Percentiles rank a stretch among this genome's conserved stretches.
Conservation (phyloP, 2,329 filamentous ascomycete species). For the Aspergillus transmontanensis region DNA sequence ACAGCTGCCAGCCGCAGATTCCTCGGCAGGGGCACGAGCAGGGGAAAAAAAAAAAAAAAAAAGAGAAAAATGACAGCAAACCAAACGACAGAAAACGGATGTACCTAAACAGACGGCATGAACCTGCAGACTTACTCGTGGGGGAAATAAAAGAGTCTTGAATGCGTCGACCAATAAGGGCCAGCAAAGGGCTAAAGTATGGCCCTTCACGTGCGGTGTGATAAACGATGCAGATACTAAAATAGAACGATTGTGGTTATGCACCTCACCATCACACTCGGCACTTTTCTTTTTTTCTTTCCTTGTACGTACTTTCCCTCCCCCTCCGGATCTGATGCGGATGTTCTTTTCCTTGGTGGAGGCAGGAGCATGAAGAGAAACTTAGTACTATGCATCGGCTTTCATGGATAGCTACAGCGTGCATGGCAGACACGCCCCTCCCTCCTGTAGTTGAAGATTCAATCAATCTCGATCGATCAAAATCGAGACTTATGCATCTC, state of each 20-base stretch:
- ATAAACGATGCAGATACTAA: not conserved
- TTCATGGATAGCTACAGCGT: not conserved
- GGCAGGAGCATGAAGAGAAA: not conserved
- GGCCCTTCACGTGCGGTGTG: constrained; percentile 1
- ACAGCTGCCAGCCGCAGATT: constrained; percentile 4
- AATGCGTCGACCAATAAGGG: not conserved
- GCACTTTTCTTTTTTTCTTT: not conserved
- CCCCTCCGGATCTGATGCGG: too few species aligned
- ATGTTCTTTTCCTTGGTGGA: not conserved
- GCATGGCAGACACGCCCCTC: not conserved
- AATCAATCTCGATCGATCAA: not conserved
- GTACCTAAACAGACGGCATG: not conserved
- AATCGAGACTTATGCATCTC: not conserved
- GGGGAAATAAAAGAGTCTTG: not conserved
- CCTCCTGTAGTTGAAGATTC: not conserved
- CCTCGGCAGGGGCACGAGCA: not conserved
- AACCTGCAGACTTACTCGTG: not conserved
- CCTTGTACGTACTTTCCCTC: not conserved
- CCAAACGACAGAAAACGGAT: not conserved
- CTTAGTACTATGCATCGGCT: not conserved
- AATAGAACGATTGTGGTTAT: not conserved
- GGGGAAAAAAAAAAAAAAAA: not conserved
- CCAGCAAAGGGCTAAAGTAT: not conserved
- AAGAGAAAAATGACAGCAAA: not conserved
- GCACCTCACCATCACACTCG: not conserved